These are phyloP conservation scores for Leucocoprinus sp. DNA, from an alignment of 768 basidiomycete genomes.

Conservation along the genomic window DNA sequence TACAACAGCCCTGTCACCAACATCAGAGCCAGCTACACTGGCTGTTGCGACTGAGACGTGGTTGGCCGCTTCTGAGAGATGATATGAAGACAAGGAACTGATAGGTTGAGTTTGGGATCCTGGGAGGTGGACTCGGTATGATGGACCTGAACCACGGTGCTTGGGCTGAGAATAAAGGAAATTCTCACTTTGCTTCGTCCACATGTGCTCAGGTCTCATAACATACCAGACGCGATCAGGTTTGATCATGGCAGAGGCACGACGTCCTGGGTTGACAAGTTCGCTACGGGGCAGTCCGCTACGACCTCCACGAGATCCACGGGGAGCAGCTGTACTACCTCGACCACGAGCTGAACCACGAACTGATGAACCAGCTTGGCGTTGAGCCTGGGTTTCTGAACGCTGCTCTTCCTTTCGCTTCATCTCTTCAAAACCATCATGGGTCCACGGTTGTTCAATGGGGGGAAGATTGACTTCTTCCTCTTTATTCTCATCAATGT, in stretches of 20 bases:
- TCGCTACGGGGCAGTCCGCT: constrained; percentile 37
- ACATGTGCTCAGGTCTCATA: constrained; percentile 71
- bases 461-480: constrained; percentile 32
- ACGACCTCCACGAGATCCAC: constrained; percentile 43
- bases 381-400: constrained; percentile 18
- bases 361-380: constrained; percentile 7
- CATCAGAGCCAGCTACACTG: constrained; percentile 25
- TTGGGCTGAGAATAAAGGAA: constrained; percentile 66
- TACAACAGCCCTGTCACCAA: constrained; percentile 36
- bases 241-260: constrained; percentile 18
- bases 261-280: constrained; percentile 15
- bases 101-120: constrained; percentile 37
- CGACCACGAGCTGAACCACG: constrained; percentile 39
- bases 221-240: constrained; percentile 55
- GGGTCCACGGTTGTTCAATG: constrained; percentile 69
- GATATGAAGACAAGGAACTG: constrained; percentile 23
- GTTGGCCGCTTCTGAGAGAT: constrained; percentile 15
- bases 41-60: constrained; percentile 15
- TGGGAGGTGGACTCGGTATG: constrained; percentile 58
- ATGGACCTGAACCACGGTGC: constrained; percentile 45
- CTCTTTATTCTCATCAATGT: constrained; percentile 33
- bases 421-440: constrained; percentile 87
- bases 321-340: constrained; percentile 35
- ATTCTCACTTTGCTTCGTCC: constrained; percentile 78
- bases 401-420: constrained; percentile 63